These are phyloP conservation scores for Solanum medicagineum DNA, from an alignment of 257 asterid species.

Conservation along the genomic window DNA sequence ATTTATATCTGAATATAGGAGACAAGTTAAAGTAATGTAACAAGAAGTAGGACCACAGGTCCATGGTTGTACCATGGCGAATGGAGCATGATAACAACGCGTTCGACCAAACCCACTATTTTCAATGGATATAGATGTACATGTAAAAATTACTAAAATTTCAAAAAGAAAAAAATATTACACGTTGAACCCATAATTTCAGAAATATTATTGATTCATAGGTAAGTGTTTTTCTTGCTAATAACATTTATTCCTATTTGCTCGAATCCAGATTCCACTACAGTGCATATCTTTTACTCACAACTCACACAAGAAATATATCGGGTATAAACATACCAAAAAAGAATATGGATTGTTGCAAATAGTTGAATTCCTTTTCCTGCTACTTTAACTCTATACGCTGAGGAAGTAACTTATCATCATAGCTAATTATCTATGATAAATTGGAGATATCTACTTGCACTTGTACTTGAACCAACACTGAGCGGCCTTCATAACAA, in stretches of 20 bases:
- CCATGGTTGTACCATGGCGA: not conserved
- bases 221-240: not conserved
- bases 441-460: not conserved
- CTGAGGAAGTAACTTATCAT: not conserved
- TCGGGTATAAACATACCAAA: not conserved
- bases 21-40: not conserved
- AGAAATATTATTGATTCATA: not conserved
- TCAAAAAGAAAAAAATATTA: not conserved
- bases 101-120: not conserved
- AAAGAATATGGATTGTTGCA: not conserved
- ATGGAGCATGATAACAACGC: not conserved
- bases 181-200: not conserved
- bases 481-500: not conserved
- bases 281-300: not conserved
- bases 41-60: not conserved
- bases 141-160: not conserved
- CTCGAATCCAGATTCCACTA: not conserved
- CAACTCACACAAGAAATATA: not conserved
- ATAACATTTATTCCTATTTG: not conserved
- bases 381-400: not conserved
- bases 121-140: not conserved
- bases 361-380: not conserved
- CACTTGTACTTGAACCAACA: not conserved
- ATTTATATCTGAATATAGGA: not conserved
- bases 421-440: not conserved